Evolutionary conservation across 2,329 filamentous ascomycete species (phyloP).

Genomic region (Ciborinia camelliae): DNA sequence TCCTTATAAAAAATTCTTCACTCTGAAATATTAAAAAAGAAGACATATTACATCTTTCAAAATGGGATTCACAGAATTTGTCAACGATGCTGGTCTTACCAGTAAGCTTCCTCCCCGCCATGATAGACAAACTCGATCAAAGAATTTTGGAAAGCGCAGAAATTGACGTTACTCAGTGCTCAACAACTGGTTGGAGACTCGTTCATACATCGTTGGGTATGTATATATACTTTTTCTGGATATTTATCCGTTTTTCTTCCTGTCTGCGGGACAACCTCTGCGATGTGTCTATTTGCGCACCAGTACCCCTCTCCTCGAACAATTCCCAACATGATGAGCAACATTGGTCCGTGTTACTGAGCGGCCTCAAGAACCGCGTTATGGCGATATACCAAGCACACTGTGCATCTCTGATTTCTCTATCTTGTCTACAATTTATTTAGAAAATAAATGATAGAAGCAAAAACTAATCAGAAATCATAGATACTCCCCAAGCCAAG

Average conservation of each 20-base stretch:
- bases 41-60: constrained; percentile 24
- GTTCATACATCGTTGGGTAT: constrained; percentile 81
- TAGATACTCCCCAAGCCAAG: constrained; percentile 69
- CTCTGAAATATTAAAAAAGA: constrained; percentile 14
- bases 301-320: constrained; percentile 25
- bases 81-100: constrained; percentile 61
- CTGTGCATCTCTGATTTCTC: constrained; percentile 69
- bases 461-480: constrained; percentile 34
- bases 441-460: constrained; percentile 20
- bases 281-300: constrained; percentile 24
- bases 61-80: constrained; percentile 69
- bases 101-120: constrained; percentile 41
- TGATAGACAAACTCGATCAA: background rate
- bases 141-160: constrained; percentile 23
- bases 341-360: constrained; percentile 96
- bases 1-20: constrained; percentile 12
- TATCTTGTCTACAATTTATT: constrained; percentile 24
- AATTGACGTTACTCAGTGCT: constrained; percentile 52
- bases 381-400: constrained; percentile 75
- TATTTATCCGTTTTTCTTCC: constrained; percentile 24
- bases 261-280: constrained; percentile 22
- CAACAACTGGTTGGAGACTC: constrained; percentile 69
- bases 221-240: constrained; percentile 40
- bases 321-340: constrained; percentile 66
- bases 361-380: constrained; percentile 86